phyloP scores from a whole-genome alignment of 352 stramenopile species.

The Pythium aristosporum region DNA sequence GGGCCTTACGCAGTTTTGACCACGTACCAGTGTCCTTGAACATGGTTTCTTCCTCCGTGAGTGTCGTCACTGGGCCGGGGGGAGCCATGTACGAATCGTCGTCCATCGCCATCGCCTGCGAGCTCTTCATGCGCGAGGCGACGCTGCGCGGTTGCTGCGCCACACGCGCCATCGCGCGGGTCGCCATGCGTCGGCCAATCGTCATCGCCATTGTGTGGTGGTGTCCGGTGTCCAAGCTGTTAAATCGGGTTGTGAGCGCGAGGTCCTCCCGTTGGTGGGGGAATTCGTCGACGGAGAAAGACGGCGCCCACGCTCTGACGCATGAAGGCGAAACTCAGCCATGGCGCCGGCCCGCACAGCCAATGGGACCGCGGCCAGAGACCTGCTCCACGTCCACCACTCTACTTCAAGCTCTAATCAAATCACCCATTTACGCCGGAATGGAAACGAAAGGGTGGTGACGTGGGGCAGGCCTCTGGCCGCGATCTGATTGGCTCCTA shows the following conservation, averaged over 20 bases:
- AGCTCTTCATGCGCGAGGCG: slow-evolving; percentile 21
- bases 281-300: slow-evolving; percentile 4
- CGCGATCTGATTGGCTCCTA: slow-evolving; percentile 8
- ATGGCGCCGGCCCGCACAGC: slow-evolving; percentile 5
- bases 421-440: background rate
- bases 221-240: background rate
- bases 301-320: background rate
- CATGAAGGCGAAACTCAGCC: background rate
- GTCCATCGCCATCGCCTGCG: slow-evolving; percentile 13
- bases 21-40: slow-evolving; percentile 76
- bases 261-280: background rate
- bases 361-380: slow-evolving; percentile 13
- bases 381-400: slow-evolving; percentile 2
- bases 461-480: slow-evolving; percentile 7
- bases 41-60: slow-evolving; percentile 79
- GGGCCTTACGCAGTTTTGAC: background rate
- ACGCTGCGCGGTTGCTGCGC: background rate
- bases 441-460: background rate
- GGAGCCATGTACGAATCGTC: slow-evolving; percentile 5
- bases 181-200: slow-evolving; percentile 17
- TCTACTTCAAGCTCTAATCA: slow-evolving; percentile 1
- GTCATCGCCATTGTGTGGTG: slow-evolving; percentile 12
- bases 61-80: slow-evolving; percentile 47
- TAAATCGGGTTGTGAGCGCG: slow-evolving; percentile 16
- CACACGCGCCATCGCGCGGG: slow-evolving; percentile 3